Conservation (phyloP, 2,329 filamentous ascomycete species). For the Neonectria magnoliae region DNA sequence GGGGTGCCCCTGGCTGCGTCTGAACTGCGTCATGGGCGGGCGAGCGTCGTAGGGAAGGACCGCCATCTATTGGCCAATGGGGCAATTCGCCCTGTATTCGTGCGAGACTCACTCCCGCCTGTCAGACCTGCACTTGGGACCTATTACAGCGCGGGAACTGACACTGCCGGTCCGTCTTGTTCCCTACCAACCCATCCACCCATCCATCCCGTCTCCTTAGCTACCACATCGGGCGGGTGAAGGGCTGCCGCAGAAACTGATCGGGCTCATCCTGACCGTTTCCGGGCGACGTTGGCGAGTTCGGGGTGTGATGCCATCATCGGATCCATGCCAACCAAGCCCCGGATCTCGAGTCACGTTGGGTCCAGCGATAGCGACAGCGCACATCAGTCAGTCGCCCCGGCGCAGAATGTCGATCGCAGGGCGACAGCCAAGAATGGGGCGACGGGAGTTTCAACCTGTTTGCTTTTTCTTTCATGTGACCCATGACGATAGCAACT, state of each 20-base stretch:
- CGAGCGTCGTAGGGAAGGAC: neutral
- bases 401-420: neutral
- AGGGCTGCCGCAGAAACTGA: slow-evolving; percentile 1
- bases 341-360: slow-evolving; percentile 14
- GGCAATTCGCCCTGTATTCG: neutral
- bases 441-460: slow-evolving; percentile 7
- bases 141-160: neutral
- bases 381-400: slow-evolving; percentile 10
- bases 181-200: neutral
- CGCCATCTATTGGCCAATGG: slow-evolving; percentile 23
- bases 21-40: slow-evolving; percentile 11
- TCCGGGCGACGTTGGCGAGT: slow-evolving; percentile 2
- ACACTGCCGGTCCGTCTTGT: neutral
- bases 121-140: neutral
- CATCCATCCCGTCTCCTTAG: neutral
- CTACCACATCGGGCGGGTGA: neutral
- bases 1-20: slow-evolving; percentile 9
- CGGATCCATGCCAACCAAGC: slow-evolving; percentile 3
- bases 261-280: neutral
- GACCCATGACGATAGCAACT: slow-evolving; percentile 7
- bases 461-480: slow-evolving; percentile 17
- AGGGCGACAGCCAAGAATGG: slow-evolving; percentile 18
- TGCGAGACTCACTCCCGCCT: neutral
- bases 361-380: slow-evolving; percentile 11
- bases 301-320: neutral